Conservation (phyloP, 2,329 filamentous ascomycete species). For the Capronia epimyces region DNA sequence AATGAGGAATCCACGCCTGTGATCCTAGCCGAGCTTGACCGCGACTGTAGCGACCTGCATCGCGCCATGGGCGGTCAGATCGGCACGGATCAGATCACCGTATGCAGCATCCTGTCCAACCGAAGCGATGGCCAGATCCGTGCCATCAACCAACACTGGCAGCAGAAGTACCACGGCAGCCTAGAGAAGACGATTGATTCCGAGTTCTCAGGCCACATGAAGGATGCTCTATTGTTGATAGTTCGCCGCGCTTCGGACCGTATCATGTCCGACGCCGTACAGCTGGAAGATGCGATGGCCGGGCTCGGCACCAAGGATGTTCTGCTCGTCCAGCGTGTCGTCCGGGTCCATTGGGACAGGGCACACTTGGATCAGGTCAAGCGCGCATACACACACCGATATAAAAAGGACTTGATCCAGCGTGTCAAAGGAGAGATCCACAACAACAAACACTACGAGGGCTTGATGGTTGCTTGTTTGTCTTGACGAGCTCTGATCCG, state of each 20-base stretch:
- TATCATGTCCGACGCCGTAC: constrained; percentile 72
- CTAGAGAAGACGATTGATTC: constrained; percentile 70
- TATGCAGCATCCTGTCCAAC: constrained; percentile 71
- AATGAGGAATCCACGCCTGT: constrained; percentile 73
- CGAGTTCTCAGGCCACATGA: constrained; percentile 90
- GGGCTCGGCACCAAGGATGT: constrained; percentile 83
- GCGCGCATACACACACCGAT: constrained; percentile 67
- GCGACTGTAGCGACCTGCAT: constrained; percentile 71
- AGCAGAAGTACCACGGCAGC: constrained; percentile 62
- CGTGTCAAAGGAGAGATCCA: constrained; percentile 75
- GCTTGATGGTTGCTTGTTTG: constrained; percentile 63
- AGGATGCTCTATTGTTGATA: constrained; percentile 73
- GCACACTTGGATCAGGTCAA: constrained; percentile 70
- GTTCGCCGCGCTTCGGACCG: constrained; percentile 72
- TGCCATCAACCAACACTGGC: constrained; percentile 71
- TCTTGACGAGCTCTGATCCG: constrained; percentile 37
- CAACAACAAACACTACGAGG: constrained; percentile 66
- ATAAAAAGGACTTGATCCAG: constrained; percentile 59
- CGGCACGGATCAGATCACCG: constrained; percentile 67
- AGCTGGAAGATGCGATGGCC: constrained; percentile 82
- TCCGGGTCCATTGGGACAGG: constrained; percentile 78
- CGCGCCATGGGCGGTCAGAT: constrained; percentile 63
- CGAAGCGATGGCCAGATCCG: constrained; percentile 78
- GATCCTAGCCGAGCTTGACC: constrained; percentile 65
- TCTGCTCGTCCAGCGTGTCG: constrained; percentile 68